Evolutionary conservation across 2,329 filamentous ascomycete genomes (phyloP).

Genomic region (Penicillium sp.): DNA sequence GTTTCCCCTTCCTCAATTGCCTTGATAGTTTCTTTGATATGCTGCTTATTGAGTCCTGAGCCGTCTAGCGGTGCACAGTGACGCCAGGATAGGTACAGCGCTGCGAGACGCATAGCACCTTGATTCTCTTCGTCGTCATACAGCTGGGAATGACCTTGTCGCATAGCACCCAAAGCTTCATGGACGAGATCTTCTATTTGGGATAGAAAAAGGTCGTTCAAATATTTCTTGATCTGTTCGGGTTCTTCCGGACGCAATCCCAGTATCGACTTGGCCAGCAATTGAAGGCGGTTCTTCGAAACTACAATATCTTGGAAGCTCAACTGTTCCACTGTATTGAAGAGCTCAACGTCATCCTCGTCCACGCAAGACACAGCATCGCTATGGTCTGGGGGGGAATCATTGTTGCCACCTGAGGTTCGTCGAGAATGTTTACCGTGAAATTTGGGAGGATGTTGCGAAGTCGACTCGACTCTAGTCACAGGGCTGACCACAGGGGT

Average conservation of each 20-base stretch:
- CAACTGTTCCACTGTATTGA: slow-evolving; percentile 6
- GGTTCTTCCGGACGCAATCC: slow-evolving; percentile 20
- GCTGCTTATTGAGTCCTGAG: not conserved
- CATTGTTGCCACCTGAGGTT: not conserved
- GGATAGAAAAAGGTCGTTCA: not conserved
- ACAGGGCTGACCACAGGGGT: not conserved
- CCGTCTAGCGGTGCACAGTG: not conserved
- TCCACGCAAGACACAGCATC: not conserved
- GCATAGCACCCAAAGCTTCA: slow-evolving; percentile 23
- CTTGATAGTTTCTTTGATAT: slow-evolving; percentile 2
- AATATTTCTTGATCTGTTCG: slow-evolving; percentile 9
- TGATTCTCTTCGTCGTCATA: slow-evolving; percentile 15
- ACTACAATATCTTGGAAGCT: not conserved
- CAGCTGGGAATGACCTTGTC: too few relatives aligned
- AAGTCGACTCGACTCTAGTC: not conserved
- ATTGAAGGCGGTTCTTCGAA: slow-evolving; percentile 6
- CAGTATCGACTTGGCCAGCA: slow-evolving; percentile 37
- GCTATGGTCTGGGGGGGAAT: not conserved
- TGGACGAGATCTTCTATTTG: slow-evolving; percentile 17
- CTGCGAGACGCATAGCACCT: slow-evolving; percentile 14
- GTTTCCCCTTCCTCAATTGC: slow-evolving; percentile 19
- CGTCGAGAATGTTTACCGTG: not conserved
- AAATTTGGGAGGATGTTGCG: not conserved
- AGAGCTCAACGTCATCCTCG: slow-evolving; percentile 8
- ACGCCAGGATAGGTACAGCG: slow-evolving; percentile 18